phyloP scores from a whole-genome alignment of 2,329 filamentous ascomycete genomes.

The Colletotrichum musicola region DNA sequence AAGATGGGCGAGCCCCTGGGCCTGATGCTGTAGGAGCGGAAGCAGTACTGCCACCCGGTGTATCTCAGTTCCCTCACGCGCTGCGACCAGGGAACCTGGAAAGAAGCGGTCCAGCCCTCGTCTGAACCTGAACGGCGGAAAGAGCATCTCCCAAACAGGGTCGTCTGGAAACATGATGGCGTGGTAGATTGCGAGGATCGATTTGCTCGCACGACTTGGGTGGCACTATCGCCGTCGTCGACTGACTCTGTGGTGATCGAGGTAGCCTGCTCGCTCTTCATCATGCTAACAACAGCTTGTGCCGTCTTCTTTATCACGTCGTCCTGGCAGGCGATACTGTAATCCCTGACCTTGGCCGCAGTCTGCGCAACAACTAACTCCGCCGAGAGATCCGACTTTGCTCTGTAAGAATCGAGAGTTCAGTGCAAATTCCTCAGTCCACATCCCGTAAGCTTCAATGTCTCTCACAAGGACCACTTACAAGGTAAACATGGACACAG shows the following conservation, averaged over 20 bases:
- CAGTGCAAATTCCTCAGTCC: too few relatives aligned
- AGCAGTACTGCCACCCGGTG: slow-evolving; percentile 17
- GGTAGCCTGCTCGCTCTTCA: neutral
- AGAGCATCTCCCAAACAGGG: neutral
- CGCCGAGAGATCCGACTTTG: slow-evolving; percentile 1
- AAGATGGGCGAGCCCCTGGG: neutral
- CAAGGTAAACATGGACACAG: slow-evolving; percentile 1
- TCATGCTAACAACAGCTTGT: slow-evolving; percentile 1
- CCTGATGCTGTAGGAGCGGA: slow-evolving; percentile 12
- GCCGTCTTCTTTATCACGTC: slow-evolving; percentile 13
- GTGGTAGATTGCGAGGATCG: too few relatives aligned
- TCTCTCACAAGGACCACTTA: neutral
- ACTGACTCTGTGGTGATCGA: neutral
- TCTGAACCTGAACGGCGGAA: neutral
- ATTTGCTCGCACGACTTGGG: too few relatives aligned
- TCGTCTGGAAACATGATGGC: neutral
- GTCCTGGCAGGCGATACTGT: slow-evolving; percentile 2
- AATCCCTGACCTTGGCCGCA: neutral
- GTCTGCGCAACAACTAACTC: neutral
- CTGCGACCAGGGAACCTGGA: slow-evolving; percentile 9
- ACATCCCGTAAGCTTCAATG: too few relatives aligned
- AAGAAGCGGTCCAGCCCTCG: neutral
- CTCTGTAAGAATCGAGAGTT: too few relatives aligned
- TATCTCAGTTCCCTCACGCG: neutral
- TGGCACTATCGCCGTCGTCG: too few relatives aligned